Conservation (phyloP, 805 yeast genomes). For the Ogataea trehalophila region DNA sequence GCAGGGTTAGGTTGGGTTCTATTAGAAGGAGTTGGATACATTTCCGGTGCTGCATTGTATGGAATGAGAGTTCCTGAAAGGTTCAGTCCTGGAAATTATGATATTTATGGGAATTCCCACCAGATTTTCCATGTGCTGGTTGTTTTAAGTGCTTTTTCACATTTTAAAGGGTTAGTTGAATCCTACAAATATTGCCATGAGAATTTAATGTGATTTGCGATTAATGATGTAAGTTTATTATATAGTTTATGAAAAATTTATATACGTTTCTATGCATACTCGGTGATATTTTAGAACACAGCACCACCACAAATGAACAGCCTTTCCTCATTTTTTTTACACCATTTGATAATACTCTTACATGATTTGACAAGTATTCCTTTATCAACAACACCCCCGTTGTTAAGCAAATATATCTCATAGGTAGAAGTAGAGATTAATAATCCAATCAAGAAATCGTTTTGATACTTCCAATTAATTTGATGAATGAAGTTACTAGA, state of each 20-base stretch:
- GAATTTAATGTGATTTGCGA: constrained; percentile 1
- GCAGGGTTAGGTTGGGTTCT: constrained; percentile 59
- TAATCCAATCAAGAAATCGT: constrained; percentile 23
- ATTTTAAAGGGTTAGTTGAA: constrained; percentile 56
- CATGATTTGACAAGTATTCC: constrained; percentile 58
- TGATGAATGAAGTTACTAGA: constrained; percentile 21
- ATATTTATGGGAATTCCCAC: constrained; percentile 75
- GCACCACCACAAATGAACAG: constrained; percentile 75
- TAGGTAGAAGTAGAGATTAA: constrained; percentile 35
- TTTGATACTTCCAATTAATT: constrained; percentile 23
- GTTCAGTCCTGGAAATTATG: constrained; percentile 56
- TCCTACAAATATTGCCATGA: constrained; percentile 50
- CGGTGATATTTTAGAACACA: constrained; percentile 35
- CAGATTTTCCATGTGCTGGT: constrained; percentile 79
- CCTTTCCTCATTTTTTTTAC: constrained; percentile 62
- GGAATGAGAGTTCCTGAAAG: constrained; percentile 79
- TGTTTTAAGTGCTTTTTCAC: constrained; percentile 71
- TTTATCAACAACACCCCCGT: constrained; percentile 51
- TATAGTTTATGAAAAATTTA: background rate
- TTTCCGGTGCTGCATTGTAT: constrained; percentile 73
- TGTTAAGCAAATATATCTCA: constrained; percentile 56
- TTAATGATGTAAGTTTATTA: constrained; percentile 2
- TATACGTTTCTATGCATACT: no score
- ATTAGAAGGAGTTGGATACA: constrained; percentile 69
- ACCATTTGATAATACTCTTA: constrained; percentile 67